Evolutionary conservation across 352 stramenopile species (phyloP), one percentile per base, ranked within the genome.

Genomic region (Pythium volutum): DNA sequence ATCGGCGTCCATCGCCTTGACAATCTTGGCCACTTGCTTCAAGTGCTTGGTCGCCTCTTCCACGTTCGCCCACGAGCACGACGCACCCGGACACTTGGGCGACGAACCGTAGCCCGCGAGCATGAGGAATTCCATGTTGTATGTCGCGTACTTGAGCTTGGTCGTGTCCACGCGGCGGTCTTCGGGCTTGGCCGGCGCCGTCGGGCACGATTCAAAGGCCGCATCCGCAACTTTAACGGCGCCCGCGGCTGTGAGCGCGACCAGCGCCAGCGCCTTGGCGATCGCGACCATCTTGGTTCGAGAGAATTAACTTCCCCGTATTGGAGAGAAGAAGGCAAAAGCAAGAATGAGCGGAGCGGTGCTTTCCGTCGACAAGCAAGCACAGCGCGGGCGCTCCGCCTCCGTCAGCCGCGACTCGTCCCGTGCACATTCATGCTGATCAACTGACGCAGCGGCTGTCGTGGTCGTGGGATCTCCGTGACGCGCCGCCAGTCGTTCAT

Each of bases 141-240:
- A 73, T 33, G 61, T 71, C 8, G 56, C 55, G 31, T 70, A 76
- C 62, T 68, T 76, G 61, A 76, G 69, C 48, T 70, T 55, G 23
- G 57, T 65, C 48, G 27, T 71, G 69, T 73, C 62, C 23, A 33
- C 34, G 59, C 69, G 69, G 26, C 69, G 69, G 27, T 76, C 69
- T 14, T 55, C 58, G 0, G 69, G 65, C 36, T 51, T 63, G 36
- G 69, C 55, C 11, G 69, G 69, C 25, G 69, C 65, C 4, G 62
- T 66, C 20, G 64, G 20, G 26, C 68, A 75, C 9, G 38, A 39
- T 18, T 47, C n/a, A 54, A 74, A 74, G 14, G 48, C 55, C 38
- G 59, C 48, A 23, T 31, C 6, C 4, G 39, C 45, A 26, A 51
- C 23, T 42, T 31, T 12, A 10, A 60, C n/a, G 9, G 31, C 53